Base-by-base conservation (phyloP, 2,329 filamentous ascomycete genomes). In the Ascochyta lentis region DNA sequence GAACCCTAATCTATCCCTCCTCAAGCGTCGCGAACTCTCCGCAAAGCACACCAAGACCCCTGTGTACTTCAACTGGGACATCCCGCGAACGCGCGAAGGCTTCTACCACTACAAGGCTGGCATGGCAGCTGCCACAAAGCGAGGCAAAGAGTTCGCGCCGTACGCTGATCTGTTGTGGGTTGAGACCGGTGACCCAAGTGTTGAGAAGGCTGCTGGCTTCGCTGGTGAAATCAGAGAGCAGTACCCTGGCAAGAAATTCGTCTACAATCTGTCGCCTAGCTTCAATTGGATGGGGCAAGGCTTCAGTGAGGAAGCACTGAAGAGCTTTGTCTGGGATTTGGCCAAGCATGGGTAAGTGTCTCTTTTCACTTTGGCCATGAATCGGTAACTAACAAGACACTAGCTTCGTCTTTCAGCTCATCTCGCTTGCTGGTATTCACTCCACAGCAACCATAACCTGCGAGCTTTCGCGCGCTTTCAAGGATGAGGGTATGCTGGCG, bases 201-300 rank as follows among this genome's bases (percentile, higher is more conserved):
- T 98, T 10, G 77, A 85, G 46, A 90, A 96, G 31, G 92, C 91
- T 0, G 81, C 84, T 3, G 81, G 83, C 46, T 92, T 99, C 47
- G 91, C 90, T 12, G 83, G 84, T 10, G 85, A 92, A 41, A 95
- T 99, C 58, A 86, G 90, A 50, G 77, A 80, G 0, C 80, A 78
- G 3, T 81, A 86, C 67, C 91, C 92, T 0, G 87, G 86, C 58
- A 98, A 98, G 84, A 90, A 91, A 33, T 84, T 99, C 23, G 94
- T 98, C 0, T 99, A 99, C 80, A 99, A 99, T 79, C 84, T 99
- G 1, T 93, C 89, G 4, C 95, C 95, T 1, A 96, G 91, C 8
- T 99, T 99, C 84, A 98, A 99, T 82, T 99, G 95, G 95, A 95
- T 96, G 86, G 87, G 87, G 10, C 93, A 98, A 73, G 95, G 94